Evolutionary conservation across 176 grass and related monocot species (phyloP), one percentile per base, ranked within the genome.

Genomic region (Oropetium thomaeum): DNA sequence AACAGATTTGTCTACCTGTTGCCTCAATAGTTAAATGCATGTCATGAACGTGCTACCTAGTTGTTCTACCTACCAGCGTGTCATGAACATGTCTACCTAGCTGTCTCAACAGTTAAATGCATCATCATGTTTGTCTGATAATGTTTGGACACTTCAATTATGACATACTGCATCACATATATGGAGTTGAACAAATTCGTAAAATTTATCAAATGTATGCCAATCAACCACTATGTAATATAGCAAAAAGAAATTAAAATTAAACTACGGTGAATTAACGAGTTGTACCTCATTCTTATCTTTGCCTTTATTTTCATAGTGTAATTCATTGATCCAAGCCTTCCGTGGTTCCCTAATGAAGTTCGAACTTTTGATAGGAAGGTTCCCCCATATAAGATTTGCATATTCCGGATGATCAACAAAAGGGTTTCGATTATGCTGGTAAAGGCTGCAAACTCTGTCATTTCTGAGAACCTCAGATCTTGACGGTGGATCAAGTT

Each of bases 391-490:
- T 37, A 90, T 71, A 58, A 90, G 75, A 80, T 90, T 90, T 47
- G 75, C 88, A 81, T 83, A 94, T 61, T 94, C 85, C 48, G 88
- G 92, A 84, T 90, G 88, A 68, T 94, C 88, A 15, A 94, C 29
- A 45, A 94, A 94, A 48, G 92, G 92, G 71, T 94, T 94, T 77
- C 88, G 78, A 54, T 94, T 94, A 49, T 94, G 85, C 74, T 94
- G 88, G 78, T 90, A 94, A 41, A 78, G 58, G 23, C 61, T 90
- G 74, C 88, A 94, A 44, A 94, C 64, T 73, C 85, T 88, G 10
- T 86, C 74, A 61, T 94, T 94, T 64, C 85, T 88, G 49, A 77
- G 82, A 34, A 83, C 54, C 73, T 94, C 92, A 44, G 85, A 68
- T 53, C 58, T 77, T 74, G 92, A 94, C 23, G 92, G 92, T 1